Base-by-base conservation (phyloP, 2,329 filamentous ascomycete species). In the Tympanopsis confertula region DNA sequence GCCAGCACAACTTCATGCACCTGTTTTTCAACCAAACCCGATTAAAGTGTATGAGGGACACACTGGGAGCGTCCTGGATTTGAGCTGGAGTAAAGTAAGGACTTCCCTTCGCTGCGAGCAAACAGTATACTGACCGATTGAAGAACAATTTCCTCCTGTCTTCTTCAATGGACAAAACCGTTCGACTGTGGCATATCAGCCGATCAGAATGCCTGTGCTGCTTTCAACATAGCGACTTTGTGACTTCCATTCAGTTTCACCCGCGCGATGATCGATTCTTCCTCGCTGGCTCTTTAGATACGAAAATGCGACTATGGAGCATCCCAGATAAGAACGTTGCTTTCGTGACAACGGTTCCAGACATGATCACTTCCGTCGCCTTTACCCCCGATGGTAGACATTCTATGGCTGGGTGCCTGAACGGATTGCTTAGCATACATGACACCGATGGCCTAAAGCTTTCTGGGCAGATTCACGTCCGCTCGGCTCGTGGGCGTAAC, bases 131-230 rank as follows among this genome's bases (percentile, higher is more conserved):
- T 26, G 22, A 26, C 22, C 7, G 22, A 7, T 7, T 26, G 22
- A 7, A 26, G 69, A 82, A 82, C 52, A 80, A 80, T 49, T 82
- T 82, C 46, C 57, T 82, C 3, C 59, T 82, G 3, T 81, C 77
- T 5, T 80, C 77, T 0, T 80, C 75, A 0, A 82, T 82, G 74
- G 78, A 82, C 50, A 82, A 81, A 53, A 82, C 77, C 2, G 78
- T 82, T 18, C 65, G 78, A 7, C 52, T 82, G 35, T 82, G 78
- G 75, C 78, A 82, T 55, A 57, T 78, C 22, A 75, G 62, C 44
- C 63, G 78, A 35, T 53, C 63, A 3, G 77, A 82, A 47, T 82
- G 75, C 46, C 62, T 82, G 1, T 82, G 77, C 51, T 78, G 71
- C 19, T 82, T 82, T 55, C 77, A 80, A 46, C 78, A 82, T 48